These are phyloP conservation scores for Gautieria morchelliformis DNA, from an alignment of 768 basidiomycete genomes.

Conservation along the genomic window DNA sequence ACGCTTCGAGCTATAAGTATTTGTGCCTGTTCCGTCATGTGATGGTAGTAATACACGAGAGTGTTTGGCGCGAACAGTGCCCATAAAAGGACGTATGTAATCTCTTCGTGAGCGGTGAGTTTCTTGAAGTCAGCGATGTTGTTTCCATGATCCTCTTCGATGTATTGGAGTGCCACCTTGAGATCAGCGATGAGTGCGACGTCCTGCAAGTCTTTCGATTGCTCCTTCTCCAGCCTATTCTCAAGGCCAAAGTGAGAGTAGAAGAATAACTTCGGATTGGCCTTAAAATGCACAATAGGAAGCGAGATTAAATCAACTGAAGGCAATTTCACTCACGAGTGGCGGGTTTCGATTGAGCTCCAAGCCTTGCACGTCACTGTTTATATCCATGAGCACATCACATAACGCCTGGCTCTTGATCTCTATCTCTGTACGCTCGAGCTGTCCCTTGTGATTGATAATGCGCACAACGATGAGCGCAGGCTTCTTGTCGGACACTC, in stretches of 20 bases:
- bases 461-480: slow-evolving; percentile 17
- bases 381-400: slow-evolving; percentile 14
- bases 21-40: slow-evolving; percentile 11
- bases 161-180: slow-evolving; percentile 12
- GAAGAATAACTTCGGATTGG: slow-evolving; percentile 12
- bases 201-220: slow-evolving; percentile 10
- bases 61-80: slow-evolving; percentile 18
- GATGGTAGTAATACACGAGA: slow-evolving; percentile 14
- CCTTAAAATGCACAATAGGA: slow-evolving; percentile 1
- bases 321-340: background rate
- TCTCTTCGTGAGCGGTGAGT: slow-evolving; percentile 12
- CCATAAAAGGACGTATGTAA: slow-evolving; percentile 25
- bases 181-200: slow-evolving; percentile 12
- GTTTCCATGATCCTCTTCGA: slow-evolving; percentile 12
- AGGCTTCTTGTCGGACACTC: slow-evolving; percentile 13
- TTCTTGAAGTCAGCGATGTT: slow-evolving; percentile 10
- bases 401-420: slow-evolving; percentile 13
- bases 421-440: slow-evolving; percentile 13
- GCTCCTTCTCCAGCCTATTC: slow-evolving; percentile 12
- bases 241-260: slow-evolving; percentile 10
- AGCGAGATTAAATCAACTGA: no score
- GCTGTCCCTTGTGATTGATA: slow-evolving; percentile 16
- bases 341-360: slow-evolving; percentile 9
- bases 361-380: slow-evolving; percentile 7
- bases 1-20: slow-evolving; percentile 7